Evolutionary conservation across 2,329 filamentous ascomycete species (phyloP).

Genomic region (Cladophialophora immunda): DNA sequence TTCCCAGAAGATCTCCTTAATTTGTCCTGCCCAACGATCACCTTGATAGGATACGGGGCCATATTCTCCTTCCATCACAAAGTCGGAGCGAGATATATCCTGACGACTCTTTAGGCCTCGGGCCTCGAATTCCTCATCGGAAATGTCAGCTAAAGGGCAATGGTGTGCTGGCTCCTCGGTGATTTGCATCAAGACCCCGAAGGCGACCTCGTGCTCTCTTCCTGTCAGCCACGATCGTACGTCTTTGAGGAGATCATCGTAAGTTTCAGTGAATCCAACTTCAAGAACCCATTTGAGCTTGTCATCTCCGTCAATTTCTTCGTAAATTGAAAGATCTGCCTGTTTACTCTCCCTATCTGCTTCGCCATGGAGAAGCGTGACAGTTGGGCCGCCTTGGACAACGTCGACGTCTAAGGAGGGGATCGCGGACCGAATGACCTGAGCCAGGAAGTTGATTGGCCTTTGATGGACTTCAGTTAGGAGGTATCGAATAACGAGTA

Average conservation of each 20-base stretch:
- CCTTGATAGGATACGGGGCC: background rate
- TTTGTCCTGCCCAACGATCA: background rate
- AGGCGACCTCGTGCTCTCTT: background rate
- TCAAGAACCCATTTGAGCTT: constrained; percentile 4
- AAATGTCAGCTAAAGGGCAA: background rate
- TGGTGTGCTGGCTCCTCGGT: background rate
- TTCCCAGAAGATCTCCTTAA: background rate
- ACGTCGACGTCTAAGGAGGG: background rate
- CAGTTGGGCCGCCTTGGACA: background rate
- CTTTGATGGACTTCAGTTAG: background rate
- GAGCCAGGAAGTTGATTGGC: background rate
- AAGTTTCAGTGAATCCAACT: constrained; percentile 10
- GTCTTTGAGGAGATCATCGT: background rate
- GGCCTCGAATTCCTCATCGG: background rate
- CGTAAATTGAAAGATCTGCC: constrained; percentile 2
- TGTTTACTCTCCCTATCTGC: background rate
- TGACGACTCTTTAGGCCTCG: no score
- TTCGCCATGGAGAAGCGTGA: no score
- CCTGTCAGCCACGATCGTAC: background rate
- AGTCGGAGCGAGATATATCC: no score
- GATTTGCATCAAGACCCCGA: constrained; percentile 3
- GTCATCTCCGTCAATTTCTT: background rate
- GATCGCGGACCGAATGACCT: background rate
- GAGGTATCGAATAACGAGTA: background rate
- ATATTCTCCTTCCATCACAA: background rate